Evolutionary conservation across 2,329 filamentous ascomycete genomes (phyloP), one percentile per base, ranked within the genome.

Genomic region (Trichoderma sp.): DNA sequence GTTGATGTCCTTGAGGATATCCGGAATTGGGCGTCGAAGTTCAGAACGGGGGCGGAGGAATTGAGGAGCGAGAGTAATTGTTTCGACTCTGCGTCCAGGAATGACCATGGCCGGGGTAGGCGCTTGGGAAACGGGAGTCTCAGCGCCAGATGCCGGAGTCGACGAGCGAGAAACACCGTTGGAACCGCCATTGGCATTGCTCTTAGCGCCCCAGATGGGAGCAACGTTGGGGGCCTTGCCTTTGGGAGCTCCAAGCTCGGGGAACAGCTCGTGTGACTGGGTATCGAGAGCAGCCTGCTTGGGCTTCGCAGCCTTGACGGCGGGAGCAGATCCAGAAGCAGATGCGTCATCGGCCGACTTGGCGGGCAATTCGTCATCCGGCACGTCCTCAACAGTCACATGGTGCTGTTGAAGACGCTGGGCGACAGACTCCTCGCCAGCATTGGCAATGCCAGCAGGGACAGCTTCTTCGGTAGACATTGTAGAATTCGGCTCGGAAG

Each of bases 1-100:
- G 84, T 97, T 98, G 83, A 98, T 93, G 75, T 98, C 94, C 80
- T 93, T 93, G 79, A 98, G 85, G 75, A 96, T 91, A 76, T 98
- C 95, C 36, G 90, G 86, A 66, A 98, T 86, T 8, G 95, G 93
- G 76, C 93, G 93, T 86, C 93, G 97, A 78, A 98, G 85, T 80
- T 97, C 91, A 73, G 85, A 86, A 57, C 92, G 89, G 21, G 93
- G 91, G 61, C 93, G 87, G 80, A 98, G 89, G 80, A 96, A 91
- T 60, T 90, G 88, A 9, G 92, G 90, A 70, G 92, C 90, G 73
- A 97, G 87, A 30, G 89, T 87, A 75, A 97, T 89, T 51, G 88
- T 88, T 81, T 97, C 93, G 76, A 90, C 90, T 81, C 94, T 91
- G 78, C 93, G 93, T 75, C 95, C 94, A 18, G 95, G 94, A 68